Conservation (phyloP, 2,329 filamentous ascomycete species). For the Clonostachys rosea region DNA sequence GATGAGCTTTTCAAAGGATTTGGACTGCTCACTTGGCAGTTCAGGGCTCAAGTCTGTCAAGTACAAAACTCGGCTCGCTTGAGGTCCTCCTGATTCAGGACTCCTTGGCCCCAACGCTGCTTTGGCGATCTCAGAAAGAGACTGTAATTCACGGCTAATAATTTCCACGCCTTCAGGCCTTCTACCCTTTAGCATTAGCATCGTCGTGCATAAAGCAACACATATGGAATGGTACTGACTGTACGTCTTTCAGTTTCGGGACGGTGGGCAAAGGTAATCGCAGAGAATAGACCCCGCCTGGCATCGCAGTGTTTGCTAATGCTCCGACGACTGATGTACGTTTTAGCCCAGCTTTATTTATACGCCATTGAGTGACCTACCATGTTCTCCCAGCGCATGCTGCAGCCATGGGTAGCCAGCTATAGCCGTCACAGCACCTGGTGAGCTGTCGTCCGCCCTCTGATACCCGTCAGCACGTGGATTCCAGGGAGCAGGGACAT, state of each 20-base stretch:
- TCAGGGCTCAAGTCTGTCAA: conserved; percentile 12
- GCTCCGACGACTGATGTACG: conserved; percentile 9
- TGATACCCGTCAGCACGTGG: conserved; percentile 43
- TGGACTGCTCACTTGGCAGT: conserved; percentile 3
- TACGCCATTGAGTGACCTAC: no score
- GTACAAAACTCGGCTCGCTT: conserved; percentile 7
- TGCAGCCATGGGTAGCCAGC: conserved; percentile 36
- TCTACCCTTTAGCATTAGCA: conserved; percentile 4
- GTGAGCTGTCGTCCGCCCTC: conserved; percentile 21
- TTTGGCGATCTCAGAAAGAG: no score
- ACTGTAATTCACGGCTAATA: no score
- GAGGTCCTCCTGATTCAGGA: no score
- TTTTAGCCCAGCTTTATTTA: no score
- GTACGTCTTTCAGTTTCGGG: neutral
- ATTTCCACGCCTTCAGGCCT: no score
- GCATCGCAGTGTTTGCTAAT: conserved; percentile 9
- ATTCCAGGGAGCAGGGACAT: conserved; percentile 33
- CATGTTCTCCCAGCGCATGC: conserved; percentile 25
- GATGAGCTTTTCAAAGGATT: conserved; percentile 13
- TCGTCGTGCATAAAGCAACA: neutral
- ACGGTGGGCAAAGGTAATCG: conserved; percentile 7
- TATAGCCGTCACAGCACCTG: conserved; percentile 29
- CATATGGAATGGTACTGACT: conserved; percentile 7
- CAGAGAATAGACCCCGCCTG: conserved; percentile 22
- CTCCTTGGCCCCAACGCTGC: no score